Conservation (phyloP, 139 green algal genomes). For the Microglena sp. region DNA sequence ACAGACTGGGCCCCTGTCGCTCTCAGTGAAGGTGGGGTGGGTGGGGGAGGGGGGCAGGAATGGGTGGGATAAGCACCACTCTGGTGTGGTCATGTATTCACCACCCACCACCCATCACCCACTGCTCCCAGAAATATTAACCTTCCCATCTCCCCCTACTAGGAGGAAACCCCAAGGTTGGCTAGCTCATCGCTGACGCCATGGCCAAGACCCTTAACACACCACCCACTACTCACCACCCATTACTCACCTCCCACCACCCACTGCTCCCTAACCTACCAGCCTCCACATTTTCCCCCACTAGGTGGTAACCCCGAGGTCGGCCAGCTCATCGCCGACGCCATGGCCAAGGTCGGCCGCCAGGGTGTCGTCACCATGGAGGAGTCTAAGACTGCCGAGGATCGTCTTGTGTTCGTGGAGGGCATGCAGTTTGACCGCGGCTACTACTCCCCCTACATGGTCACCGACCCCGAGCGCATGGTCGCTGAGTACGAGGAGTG, state of each 20-base stretch:
- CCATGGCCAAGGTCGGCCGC: constrained; percentile 90
- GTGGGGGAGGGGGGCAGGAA: no score
- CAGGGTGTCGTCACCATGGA: constrained; percentile 98
- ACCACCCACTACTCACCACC: no score
- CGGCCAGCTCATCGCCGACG: constrained; percentile 89
- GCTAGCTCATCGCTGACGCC: constrained; percentile 89
- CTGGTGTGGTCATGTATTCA: no score
- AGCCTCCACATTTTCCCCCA: background rate
- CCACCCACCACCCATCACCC: no score
- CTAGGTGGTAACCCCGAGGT: constrained; percentile 74
- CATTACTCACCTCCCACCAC: no score
- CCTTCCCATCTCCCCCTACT: background rate
- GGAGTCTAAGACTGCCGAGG: constrained; percentile 91
- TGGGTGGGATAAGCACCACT: no score
- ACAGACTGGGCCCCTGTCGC: no score
- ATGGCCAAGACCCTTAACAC: constrained; percentile 69
- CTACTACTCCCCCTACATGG: constrained; percentile 99
- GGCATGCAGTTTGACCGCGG: constrained; percentile 99
- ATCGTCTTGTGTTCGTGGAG: constrained; percentile 95
- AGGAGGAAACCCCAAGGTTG: constrained; percentile 78
- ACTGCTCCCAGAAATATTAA: no score
- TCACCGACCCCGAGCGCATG: constrained; percentile 99
- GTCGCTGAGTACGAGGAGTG: constrained; percentile 74
- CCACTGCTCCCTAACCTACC: no score
- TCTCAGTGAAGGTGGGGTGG: no score